Base-by-base conservation (phyloP, 768 basidiomycete species). In the Tulasnella sp. region DNA sequence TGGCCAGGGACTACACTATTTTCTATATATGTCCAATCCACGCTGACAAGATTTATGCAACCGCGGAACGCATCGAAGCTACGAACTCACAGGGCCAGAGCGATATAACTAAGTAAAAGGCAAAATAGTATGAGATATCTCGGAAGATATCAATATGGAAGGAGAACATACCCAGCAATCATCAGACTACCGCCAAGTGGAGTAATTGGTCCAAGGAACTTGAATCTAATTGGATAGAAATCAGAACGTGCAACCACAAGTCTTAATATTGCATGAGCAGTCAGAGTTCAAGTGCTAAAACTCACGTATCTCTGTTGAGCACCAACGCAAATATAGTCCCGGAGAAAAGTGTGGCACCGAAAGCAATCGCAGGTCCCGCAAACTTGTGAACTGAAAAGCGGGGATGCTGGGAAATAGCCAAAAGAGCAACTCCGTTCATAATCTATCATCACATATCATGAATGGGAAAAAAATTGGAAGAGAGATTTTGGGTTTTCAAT, bases 341-440 rank as follows among this genome's bases (percentile, higher is more conserved):
- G 4, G 81, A 83, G 61, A 85, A 83, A 3, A 83, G 37, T 1
- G 70, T 41, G 0, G 73, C 66, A 2, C 83, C 82, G 1, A 64
- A 64, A 5, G 73, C 66, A 48, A 85, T 78, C 2, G 81, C 79
- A 2, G 77, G 79, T 4, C 79, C 81, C 22, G 82, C 75, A 59
- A 83, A 83, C 8, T 69, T 65, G 59, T 83, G 79, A 0, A 58
- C 52, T 0, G 75, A 64, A 59, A 83, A 81, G 28, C 72, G 71
- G 1, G 71, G 76, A 63, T 84, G 79, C 60, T 76, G 59, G 1
- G 82, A 82, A 9, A 83, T 59, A 8, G 75, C 62, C 58, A 84
- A 63, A 49, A 84, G 65, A 0, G 72, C 79, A 9, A 86, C 70
- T 12, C 83, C 83, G 52, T 85, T 83, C 60, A 71, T 74, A 34